phyloP scores from a whole-genome alignment of 139 green algal genomes.

The Picochlorum costavermella region DNA sequence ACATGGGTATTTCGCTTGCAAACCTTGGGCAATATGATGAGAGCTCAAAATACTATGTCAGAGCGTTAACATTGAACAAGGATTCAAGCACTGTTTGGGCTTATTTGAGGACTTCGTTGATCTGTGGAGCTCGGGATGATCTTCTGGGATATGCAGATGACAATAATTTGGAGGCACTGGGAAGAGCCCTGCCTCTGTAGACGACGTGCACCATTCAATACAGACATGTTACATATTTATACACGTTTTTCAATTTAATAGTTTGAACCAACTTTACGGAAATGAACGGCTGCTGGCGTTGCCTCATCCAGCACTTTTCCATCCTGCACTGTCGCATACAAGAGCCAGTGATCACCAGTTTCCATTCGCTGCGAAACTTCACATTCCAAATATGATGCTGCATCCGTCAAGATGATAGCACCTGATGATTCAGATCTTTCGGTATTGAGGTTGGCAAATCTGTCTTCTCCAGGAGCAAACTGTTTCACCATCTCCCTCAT shows the following conservation, averaged over 20 bases:
- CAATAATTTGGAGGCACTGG: conserved; percentile 50
- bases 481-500: conserved; percentile 69
- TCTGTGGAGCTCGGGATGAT: conserved; percentile 57
- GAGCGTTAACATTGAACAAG: conserved; percentile 79
- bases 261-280: conserved; percentile 20
- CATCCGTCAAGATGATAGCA: conserved; percentile 37
- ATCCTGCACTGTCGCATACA: conserved; percentile 63
- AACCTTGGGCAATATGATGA: conserved; percentile 83
- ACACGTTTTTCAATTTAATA: conserved; percentile 15
- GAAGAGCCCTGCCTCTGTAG: conserved; percentile 30
- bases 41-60: conserved; percentile 78
- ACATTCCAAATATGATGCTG: conserved; percentile 64
- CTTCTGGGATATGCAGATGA: conserved; percentile 49
- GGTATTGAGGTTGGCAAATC: conserved; percentile 63
- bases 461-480: conserved; percentile 77
- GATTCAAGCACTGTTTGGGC: conserved; percentile 74
- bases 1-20: conserved; percentile 88
- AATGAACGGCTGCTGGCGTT: conserved; percentile 63
- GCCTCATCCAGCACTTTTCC: conserved; percentile 63
- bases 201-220: background rate
- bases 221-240: background rate
- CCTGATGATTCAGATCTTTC: conserved; percentile 29
- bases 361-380: conserved; percentile 56
- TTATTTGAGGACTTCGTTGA: conserved; percentile 85
- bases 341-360: conserved; percentile 73